Evolutionary conservation across 176 grass and related monocot species (phyloP).

Genomic region (Triticum turgidum): DNA sequence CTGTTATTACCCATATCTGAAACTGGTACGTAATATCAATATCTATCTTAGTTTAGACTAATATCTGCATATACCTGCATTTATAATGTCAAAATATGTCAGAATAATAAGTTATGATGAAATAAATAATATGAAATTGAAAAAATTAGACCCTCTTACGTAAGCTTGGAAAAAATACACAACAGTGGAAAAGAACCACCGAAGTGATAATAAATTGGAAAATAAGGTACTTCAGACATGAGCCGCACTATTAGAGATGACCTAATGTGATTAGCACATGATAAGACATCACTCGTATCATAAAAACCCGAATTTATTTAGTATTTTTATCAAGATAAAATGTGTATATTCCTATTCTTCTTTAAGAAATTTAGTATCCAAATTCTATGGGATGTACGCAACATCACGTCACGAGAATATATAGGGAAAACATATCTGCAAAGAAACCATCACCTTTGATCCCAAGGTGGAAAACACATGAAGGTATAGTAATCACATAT

Average conservation of each 20-base stretch:
- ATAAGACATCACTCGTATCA: not conserved
- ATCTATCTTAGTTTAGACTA: too few relatives aligned
- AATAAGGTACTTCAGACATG: constrained; percentile 15
- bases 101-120: not conserved
- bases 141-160: not conserved
- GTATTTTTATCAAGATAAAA: not conserved
- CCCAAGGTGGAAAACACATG: not conserved
- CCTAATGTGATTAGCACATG: not conserved
- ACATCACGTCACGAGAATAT: constrained; percentile 4
- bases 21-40: not conserved
- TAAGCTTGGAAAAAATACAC: not conserved
- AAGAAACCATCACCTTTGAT: not conserved
- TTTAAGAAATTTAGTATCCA: not conserved
- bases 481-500: constrained; percentile 17
- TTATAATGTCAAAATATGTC: not conserved
- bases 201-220: not conserved
- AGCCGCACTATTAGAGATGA: not conserved
- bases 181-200: not conserved
- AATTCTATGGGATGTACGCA: not conserved
- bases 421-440: constrained; percentile 15
- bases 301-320: not conserved
- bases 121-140: not conserved
- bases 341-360: not conserved
- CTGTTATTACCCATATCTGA: not conserved
- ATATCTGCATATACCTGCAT: not conserved